Evolutionary conservation across 768 basidiomycete genomes (phyloP), one percentile per base, ranked within the genome.

Genomic region (Ephemerocybe angulata): DNA sequence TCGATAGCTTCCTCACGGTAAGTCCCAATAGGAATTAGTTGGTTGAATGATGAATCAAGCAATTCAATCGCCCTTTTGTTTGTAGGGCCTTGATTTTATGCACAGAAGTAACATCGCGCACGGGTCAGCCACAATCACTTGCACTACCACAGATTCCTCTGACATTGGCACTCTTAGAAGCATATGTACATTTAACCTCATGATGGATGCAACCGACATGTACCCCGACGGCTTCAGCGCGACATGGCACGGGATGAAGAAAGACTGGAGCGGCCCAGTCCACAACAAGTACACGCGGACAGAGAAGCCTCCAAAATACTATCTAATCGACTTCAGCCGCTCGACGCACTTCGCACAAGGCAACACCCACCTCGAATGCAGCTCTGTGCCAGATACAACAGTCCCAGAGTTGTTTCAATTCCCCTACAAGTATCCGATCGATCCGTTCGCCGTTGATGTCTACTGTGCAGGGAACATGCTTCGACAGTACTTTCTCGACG

Each of bases 391-490:
- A 2, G 79, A 83, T 59, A 70, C 69, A 47, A 62, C 72, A 0
- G 71, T 70, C 0, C 77, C 78, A 1, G 77, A 78, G 44, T 71
- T 70, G n/a, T n/a, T 17, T 60, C 61, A 12, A 60, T 51, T 6
- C 30, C 54, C 0, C 31, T n/a, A n/a, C n/a, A n/a, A n/a, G n/a
- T n/a, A 55, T 1, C 68, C 63, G 0, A 61, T 67, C 10, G 59
- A 80, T 55, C 74, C 76, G 0, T 81, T 80, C 41, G 62, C 70
- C 0, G 72, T 70, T 0, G 79, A 81, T 29, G 63, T 80, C 3
- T 80, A 76, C 55, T 72, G 72, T 28, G 56, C 79, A 0, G 77
- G 76, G 0, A 78, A 78, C 42, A 21, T 70, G 7, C 64, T 76
- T 4, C 60, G 57, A 11, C 53, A 19, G 47, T 59, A 71, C 15